Conservation (phyloP, 2,329 filamentous ascomycete genomes). For the Lachnellula subtilissima region DNA sequence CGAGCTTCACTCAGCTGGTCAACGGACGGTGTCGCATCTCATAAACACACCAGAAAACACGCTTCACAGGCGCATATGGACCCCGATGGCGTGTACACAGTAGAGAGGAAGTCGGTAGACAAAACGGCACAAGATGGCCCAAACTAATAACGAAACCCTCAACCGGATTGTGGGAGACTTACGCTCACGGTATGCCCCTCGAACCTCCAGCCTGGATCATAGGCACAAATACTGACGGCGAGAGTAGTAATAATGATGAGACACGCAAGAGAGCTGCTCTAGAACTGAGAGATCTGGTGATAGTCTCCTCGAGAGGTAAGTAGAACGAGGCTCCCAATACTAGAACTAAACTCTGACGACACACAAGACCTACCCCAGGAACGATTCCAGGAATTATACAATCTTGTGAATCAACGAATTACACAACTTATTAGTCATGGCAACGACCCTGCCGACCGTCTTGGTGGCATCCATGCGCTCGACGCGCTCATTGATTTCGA, state of each 20-base stretch:
- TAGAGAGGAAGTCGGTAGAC: conserved; percentile 18
- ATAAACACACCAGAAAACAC: conserved; percentile 1
- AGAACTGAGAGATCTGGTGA: conserved; percentile 31
- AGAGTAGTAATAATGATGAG: conserved; percentile 28
- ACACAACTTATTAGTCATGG: conserved; percentile 76
- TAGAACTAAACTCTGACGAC: not conserved
- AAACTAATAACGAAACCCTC: conserved; percentile 29
- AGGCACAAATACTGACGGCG: conserved; percentile 6
- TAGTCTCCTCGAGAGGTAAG: conserved; percentile 31
- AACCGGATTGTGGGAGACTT: conserved; percentile 30
- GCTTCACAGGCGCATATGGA: conserved; percentile 20
- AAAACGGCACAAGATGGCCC: conserved; percentile 28
- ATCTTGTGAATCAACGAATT: conserved; percentile 60
- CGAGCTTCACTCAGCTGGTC: not conserved
- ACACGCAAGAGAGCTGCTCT: conserved; percentile 30
- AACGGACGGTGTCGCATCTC: not conserved
- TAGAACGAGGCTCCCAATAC: not conserved
- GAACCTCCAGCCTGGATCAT: not conserved
- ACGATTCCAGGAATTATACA: conserved; percentile 69
- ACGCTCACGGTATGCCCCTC: conserved; percentile 25
- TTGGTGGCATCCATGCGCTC: conserved; percentile 87
- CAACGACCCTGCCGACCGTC: conserved; percentile 78
- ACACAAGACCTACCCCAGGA: conserved; percentile 69
- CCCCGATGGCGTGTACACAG: conserved; percentile 20
- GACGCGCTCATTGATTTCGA: conserved; percentile 95